These are phyloP conservation scores for Calonectria crousiana DNA, from an alignment of 2,329 filamentous ascomycete species.

Conservation along the genomic window DNA sequence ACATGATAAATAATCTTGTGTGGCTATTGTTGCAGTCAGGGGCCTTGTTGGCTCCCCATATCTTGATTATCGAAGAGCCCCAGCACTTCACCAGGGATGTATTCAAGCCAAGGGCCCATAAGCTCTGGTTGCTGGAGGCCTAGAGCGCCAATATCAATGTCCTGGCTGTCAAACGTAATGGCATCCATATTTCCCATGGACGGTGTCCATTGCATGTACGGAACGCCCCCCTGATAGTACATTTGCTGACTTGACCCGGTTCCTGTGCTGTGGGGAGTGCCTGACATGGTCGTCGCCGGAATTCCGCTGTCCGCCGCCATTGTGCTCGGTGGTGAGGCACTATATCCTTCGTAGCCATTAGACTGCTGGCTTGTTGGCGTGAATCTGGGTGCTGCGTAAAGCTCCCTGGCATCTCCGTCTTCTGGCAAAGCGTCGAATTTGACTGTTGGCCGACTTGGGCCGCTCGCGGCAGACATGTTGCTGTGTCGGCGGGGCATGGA, in stretches of 20 bases:
- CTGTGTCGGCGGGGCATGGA: slow-evolving; percentile 42
- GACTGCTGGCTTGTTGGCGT: slow-evolving; percentile 57
- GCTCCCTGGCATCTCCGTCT: slow-evolving; percentile 49
- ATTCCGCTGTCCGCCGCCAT: slow-evolving; percentile 51
- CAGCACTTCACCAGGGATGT: slow-evolving; percentile 75
- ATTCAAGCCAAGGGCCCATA: slow-evolving; percentile 79
- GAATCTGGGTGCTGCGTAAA: slow-evolving; percentile 51
- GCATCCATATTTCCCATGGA: slow-evolving; percentile 55
- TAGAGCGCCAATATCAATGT: slow-evolving; percentile 79
- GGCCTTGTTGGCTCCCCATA: slow-evolving; percentile 36
- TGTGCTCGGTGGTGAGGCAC: slow-evolving; percentile 57
- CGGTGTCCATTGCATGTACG: slow-evolving; percentile 48
- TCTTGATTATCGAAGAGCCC: slow-evolving; percentile 62
- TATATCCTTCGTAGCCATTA: slow-evolving; percentile 57
- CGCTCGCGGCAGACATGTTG: slow-evolving; percentile 34
- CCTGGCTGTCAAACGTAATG: slow-evolving; percentile 82
- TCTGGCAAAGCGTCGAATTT: slow-evolving; percentile 47
- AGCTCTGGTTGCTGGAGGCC: slow-evolving; percentile 71
- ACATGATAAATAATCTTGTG: slow-evolving; percentile 9
- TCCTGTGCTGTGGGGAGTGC: slow-evolving; percentile 30
- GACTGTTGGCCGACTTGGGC: slow-evolving; percentile 39
- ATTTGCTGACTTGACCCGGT: slow-evolving; percentile 23
- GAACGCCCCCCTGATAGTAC: slow-evolving; percentile 45
- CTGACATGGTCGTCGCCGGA: slow-evolving; percentile 28
- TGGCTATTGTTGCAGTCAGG: background rate